Conservation (phyloP, 164 flowering plant species). For the Piper betle region DNA sequence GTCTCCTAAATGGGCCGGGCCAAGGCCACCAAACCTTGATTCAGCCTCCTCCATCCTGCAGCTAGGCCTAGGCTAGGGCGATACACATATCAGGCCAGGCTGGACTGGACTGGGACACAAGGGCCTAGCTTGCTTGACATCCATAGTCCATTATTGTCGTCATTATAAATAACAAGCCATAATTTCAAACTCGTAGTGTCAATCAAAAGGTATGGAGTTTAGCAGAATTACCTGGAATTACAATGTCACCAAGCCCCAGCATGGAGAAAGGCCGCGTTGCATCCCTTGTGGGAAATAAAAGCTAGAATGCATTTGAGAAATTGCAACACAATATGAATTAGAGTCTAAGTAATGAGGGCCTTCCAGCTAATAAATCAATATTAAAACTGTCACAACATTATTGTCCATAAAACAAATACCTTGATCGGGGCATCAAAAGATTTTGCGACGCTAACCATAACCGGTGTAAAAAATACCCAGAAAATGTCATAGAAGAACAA, state of each 20-base stretch:
- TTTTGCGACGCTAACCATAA: slow-evolving; percentile 99
- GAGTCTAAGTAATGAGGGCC: background rate
- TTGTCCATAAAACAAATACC: slow-evolving; percentile 23
- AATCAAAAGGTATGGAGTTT: background rate
- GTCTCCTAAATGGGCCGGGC: no score
- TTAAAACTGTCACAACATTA: background rate
- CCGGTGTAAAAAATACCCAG: slow-evolving; percentile 99
- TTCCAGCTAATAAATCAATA: background rate
- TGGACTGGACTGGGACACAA: no score
- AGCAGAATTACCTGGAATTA: slow-evolving; percentile 63
- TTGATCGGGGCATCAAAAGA: slow-evolving; percentile 99
- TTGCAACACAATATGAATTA: background rate
- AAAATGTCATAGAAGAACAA: slow-evolving; percentile 95
- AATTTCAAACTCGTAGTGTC: no score
- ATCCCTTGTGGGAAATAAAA: slow-evolving; percentile 86
- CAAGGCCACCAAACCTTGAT: no score
- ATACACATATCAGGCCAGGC: no score
- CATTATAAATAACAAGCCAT: no score
- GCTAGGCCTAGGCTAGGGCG: no score
- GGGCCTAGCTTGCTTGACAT: no score
- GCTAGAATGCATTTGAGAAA: slow-evolving; percentile 19
- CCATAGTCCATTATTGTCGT: no score
- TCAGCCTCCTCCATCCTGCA: no score
- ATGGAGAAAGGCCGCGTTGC: slow-evolving; percentile 74
- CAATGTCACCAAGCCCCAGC: slow-evolving; percentile 99